Base-by-base conservation (phyloP, 805 yeast species). In the Sungouiella thailandica region DNA sequence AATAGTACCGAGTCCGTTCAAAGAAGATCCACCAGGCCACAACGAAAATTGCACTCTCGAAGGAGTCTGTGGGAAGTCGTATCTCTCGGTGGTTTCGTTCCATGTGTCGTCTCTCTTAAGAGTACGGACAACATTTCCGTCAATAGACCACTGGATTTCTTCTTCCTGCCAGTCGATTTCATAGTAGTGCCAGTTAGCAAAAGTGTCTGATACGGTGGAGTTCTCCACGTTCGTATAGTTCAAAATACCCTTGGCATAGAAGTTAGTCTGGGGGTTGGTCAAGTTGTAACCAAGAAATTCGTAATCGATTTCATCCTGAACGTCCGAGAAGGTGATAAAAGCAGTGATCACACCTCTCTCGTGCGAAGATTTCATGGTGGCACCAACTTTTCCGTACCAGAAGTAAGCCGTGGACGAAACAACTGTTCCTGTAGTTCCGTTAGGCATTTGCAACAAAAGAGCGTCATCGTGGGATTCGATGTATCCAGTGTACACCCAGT, bases 291-390 rank as follows among this genome's bases (percentile, higher is more conserved):
- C 97, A 43, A 87, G 81, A 47, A 78, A 81, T 65, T 89, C 96
- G 53, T 62, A 79, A 72, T 89, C 97, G 49, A 88, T 73, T 70
- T 89, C 97, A 66, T 88, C 97, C 68, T 84, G 78, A 26, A 81
- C 86, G 54, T 84, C 83, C 6, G 95, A 84, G 59, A 77, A 81
- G 33, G 86, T 57, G 58, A 88, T 86, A 50, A 80, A 76, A 19
- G 95, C 89, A 11, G 94, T 72, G 38, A 88, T 74, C 23, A 88
- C 96, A 69, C 97, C 97, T 7, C 60, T 68, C 24, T 71, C 72
- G 52, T 77, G 84, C 1, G 96, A 83, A 0, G 90, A 67, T 64
- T 82, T 87, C 50, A 87, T 50, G 31, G 65, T 72, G 31, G 82
- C 80, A 20, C 79, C 64, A 20, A 86, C 71, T 54, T 79, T 83